Base-by-base conservation (phyloP, 2,329 filamentous ascomycete genomes). In the Epichloe amarillans region DNA sequence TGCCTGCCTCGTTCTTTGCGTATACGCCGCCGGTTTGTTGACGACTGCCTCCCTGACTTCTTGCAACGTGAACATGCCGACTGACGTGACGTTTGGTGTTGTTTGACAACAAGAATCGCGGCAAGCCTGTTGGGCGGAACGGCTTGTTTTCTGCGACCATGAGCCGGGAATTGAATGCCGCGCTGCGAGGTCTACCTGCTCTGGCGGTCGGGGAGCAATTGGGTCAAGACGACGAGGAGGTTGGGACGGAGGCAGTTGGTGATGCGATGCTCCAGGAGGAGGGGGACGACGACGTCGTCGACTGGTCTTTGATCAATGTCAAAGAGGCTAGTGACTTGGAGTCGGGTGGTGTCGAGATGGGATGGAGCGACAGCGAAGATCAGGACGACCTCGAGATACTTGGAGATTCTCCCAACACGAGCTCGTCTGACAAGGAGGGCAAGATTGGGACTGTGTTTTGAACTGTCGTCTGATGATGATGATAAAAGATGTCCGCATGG, bases 1-100 rank as follows among this genome's bases (percentile, higher is more conserved):
- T 54, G 49, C 60, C 63, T 3, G 50, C 51, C 10, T 58, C 55
- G 0, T 60, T 56, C 21, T 77, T 76, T 53, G 65, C 67, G 44
- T 77, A 77, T 50, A 43, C 59, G n/a, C 70, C 71, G 8, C 74
- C 74, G 40, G 74, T 76, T 60, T 61, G 72, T 60, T 60, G 21
- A 14, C 12, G 15, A 19, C 12, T 38, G 14, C 36, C 12, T 6
- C 26, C 6, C 6, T n/a, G 21, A 42, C 15, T 26, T 23, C 2
- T 21, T 17, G 26, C 26, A 8, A 8, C 8, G 4, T 30, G 1
- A 8, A 8, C 8, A 11, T 30, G 1, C 26, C 26, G 26, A 30
- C 33, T 40, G n/a, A 41, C 19, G 4, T 11, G 26, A 1, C 4
- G 4, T 14, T n/a, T 46, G 17, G n/a, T 43, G 1, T 17, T 2